Evolutionary conservation across 306 rosid genomes (phyloP), one percentile per base, ranked within the genome.

Genomic region (Mimosa pudica): DNA sequence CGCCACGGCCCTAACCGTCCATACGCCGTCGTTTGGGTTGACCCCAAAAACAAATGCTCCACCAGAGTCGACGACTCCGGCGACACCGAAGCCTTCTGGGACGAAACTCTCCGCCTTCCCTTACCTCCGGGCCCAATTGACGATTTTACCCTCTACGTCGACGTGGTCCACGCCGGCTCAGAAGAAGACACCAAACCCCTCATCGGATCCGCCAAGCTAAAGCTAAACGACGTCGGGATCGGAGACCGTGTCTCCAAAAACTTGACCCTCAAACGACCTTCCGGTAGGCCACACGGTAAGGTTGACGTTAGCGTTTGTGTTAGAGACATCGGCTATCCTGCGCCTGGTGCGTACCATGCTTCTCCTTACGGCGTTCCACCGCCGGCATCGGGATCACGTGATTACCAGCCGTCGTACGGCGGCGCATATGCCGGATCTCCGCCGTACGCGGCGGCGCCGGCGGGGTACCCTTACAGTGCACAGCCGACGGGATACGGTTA

Each of bases 1-100:
- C 93, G 94, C 35, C 47, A 89, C 81, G 98, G 98, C 6, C 35
- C 80, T 0, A 80, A 79, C 74, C 81, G 61, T 57, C 95, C 98
- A 0, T 94, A 94, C 87, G 97, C 84, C 83, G 97, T 94, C 82
- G 89, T 92, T 3, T 94, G 97, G 97, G 90, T 91, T 0, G 97
- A 94, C 47, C 82, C 97, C 1, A 79, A 60, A 2, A 78, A 70
- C 82, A 92, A 89, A 42, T 70, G 82, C 70, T 81, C 95, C 45
- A 80, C 92, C 20, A 80, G 16, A 0, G 88, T 89, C 14, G 97
- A 92, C 70, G 84, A 84, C 3, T 44, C 36, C 4, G 93, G 97
- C 11, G 97, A 94, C 84, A 84, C 86, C 0, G 87, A 83, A 1
- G 95, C 97, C 4, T 60, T 35, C 3, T 92, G 97, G 98, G 93